phyloP scores from a whole-genome alignment of 2,329 filamentous ascomycete genomes.

The Ophiosphaerella narmari region DNA sequence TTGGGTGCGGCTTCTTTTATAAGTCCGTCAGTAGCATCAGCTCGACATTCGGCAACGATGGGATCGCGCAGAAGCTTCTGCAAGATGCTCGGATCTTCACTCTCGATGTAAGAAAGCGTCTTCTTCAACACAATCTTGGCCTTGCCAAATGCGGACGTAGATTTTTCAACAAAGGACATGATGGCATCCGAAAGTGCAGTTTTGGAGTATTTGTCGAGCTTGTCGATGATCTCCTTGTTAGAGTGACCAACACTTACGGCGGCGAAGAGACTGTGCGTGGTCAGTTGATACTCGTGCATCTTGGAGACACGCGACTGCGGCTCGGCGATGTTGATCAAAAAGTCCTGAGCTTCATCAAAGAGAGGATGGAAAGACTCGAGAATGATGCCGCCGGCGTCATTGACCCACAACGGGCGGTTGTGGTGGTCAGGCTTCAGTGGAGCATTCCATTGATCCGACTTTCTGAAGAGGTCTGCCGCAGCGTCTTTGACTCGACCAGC shows the following conservation, averaged over 20 bases:
- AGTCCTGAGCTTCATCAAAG: constrained; percentile 86
- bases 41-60: constrained; percentile 77
- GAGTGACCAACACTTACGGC: constrained; percentile 93
- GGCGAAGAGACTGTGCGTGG: constrained; percentile 90
- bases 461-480: constrained; percentile 61
- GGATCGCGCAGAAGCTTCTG: constrained; percentile 85
- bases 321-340: constrained; percentile 94
- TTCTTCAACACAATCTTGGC: constrained; percentile 94
- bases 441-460: constrained; percentile 81
- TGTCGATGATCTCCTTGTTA: constrained; percentile 85
- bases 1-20: constrained; percentile 83
- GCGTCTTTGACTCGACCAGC: constrained; percentile 49
- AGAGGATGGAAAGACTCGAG: constrained; percentile 92
- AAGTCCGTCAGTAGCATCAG: constrained; percentile 73
- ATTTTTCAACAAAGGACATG: constrained; percentile 76
- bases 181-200: constrained; percentile 83
- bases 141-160: constrained; percentile 90
- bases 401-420: constrained; percentile 91
- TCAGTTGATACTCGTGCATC: constrained; percentile 92
- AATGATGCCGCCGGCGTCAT: constrained; percentile 84
- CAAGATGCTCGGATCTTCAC: constrained; percentile 81
- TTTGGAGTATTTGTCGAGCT: constrained; percentile 86
- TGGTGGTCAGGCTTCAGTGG: constrained; percentile 85
- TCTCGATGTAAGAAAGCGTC: constrained; percentile 93
- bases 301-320: constrained; percentile 87